Conservation (phyloP, 2,329 filamentous ascomycete species). For the Fusarium protoensiforme region DNA sequence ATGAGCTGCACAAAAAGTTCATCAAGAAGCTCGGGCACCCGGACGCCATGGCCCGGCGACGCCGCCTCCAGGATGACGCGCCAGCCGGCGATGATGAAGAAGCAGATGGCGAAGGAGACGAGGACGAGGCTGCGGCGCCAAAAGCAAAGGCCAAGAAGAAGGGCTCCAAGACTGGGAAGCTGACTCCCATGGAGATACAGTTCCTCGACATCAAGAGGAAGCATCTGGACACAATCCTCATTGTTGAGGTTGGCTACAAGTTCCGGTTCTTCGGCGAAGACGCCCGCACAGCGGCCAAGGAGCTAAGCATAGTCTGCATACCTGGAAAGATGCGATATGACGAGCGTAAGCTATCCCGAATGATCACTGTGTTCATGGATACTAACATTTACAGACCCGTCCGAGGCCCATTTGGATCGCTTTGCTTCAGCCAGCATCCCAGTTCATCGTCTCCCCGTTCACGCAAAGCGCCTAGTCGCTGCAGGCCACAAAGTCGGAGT, state of each 20-base stretch:
- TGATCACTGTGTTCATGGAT: neutral
- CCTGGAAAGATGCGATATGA: conserved; percentile 95
- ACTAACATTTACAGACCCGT: conserved; percentile 67
- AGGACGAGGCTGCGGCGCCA: conserved; percentile 56
- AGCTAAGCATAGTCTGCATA: conserved; percentile 94
- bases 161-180: conserved; percentile 75
- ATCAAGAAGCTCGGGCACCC: conserved; percentile 90
- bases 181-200: conserved; percentile 95
- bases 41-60: conserved; percentile 79
- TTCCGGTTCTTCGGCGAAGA: conserved; percentile 98
- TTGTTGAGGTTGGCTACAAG: conserved; percentile 98
- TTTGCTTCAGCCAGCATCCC: conserved; percentile 98
- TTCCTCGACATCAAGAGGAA: conserved; percentile 94
- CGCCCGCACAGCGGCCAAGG: conserved; percentile 87
- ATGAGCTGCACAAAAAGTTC: conserved; percentile 83
- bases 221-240: conserved; percentile 87
- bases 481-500: conserved; percentile 97
- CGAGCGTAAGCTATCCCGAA: conserved; percentile 69
- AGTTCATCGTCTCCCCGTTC: conserved; percentile 88
- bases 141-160: conserved; percentile 70
- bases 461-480: conserved; percentile 90
- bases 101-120: conserved; percentile 67
- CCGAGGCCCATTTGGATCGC: conserved; percentile 89
- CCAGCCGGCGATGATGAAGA: conserved; percentile 66
- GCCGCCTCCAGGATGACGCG: conserved; percentile 66